Conservation (phyloP, 495 filamentous ascomycete species). For the Tuber microsphaerosporum region DNA sequence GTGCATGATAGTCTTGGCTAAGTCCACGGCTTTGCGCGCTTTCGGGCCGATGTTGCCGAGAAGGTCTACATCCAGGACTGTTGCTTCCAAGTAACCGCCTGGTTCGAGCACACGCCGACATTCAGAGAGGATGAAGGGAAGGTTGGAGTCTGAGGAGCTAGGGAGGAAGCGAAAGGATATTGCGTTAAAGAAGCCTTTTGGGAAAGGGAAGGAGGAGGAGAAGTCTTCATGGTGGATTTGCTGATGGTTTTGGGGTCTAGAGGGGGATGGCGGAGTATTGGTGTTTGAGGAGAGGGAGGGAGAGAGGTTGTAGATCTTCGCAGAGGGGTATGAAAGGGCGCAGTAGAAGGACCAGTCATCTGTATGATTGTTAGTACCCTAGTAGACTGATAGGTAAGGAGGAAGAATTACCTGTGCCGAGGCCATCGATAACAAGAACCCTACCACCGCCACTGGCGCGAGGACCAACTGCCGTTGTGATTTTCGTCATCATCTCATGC, state of each 20-base stretch:
- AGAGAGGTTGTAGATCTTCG: constrained; percentile 73
- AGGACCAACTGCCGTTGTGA: constrained; percentile 44
- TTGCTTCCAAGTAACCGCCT: constrained; percentile 82
- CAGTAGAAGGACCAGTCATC: constrained; percentile 98
- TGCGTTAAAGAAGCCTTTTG: constrained; percentile 71
- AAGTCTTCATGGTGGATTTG: constrained; percentile 69
- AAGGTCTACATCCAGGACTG: constrained; percentile 75
- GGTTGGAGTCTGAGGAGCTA: constrained; percentile 69
- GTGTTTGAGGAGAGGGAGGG: constrained; percentile 39
- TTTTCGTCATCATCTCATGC: constrained; percentile 62
- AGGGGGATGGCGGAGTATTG: constrained; percentile 46
- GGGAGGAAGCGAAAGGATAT: constrained; percentile 84
- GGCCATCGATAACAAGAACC: constrained; percentile 84
- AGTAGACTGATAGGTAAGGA: constrained; percentile 7
- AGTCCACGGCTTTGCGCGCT: constrained; percentile 65
- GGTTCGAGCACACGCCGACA: constrained; percentile 84
- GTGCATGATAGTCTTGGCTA: constrained; percentile 40
- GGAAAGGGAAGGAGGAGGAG: constrained; percentile 72
- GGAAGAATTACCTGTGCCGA: constrained; percentile 51
- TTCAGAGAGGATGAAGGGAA: constrained; percentile 68
- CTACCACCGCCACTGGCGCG: constrained; percentile 54
- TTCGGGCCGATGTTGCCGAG: constrained; percentile 70
- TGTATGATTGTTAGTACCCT: constrained; percentile 35
- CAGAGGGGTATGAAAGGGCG: constrained; percentile 78
- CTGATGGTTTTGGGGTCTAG: constrained; percentile 73